Base-by-base conservation (phyloP, 805 yeast genomes). In the Millerago galiae region DNA sequence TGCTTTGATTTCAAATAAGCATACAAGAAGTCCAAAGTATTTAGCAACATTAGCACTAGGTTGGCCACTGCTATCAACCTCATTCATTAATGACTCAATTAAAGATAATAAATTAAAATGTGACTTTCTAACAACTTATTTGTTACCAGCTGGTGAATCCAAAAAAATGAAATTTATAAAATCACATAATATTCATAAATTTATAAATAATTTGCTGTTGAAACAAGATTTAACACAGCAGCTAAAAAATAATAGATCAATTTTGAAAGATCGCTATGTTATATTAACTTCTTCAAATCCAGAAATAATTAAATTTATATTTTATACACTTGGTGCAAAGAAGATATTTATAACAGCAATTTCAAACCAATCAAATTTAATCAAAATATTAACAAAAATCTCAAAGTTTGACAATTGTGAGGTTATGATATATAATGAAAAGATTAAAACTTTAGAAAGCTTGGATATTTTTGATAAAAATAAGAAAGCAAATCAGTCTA, bases 31-130 rank as follows among this genome's bases (percentile, higher is more conserved):
- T 37, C 70, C 80, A 8, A 89, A 88, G 54, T 89, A 83, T 56
- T 58, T 89, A 9, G 93, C 86, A 54, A 78, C 83, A 2, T 59
- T 88, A 14, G 85, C 91, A 0, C 56, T 88, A 35, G 90, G 91
- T 3, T 88, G 95, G 95, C 97, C 97, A 2, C 72, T 84, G 15
- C 54, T 89, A 26, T 79, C 86, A 3, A 72, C 74, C 43, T 55
- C 61, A 8, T 88, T 74, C 49, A 64, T 87, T 3, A 56, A 59
- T 6, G 82, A 80, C 44, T 71, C 82, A 43, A 51, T 75, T 2
- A 49, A 54, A 2, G 54, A 51, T 2, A 25, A 45, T 25, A 39
- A 68, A 43, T 42, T 68, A 5, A 46, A 54, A 1, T 47, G 42
- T 15, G 30, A 51, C 5, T 31, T 59, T 18, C 75, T 91, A 75